Evolutionary conservation across 257 asterid species (phyloP).

Genomic region (Nicotiana attenuata): DNA sequence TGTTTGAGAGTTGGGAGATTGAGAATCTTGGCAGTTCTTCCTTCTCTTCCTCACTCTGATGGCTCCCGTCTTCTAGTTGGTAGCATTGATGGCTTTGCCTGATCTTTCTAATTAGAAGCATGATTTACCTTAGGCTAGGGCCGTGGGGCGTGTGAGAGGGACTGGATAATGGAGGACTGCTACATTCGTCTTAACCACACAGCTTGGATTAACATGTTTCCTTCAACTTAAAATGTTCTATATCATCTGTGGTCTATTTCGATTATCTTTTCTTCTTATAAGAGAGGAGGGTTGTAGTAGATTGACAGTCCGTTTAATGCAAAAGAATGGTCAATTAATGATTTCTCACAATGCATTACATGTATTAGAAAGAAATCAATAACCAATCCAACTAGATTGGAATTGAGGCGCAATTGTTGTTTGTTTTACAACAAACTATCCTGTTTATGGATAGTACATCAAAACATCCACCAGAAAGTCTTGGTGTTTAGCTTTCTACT

Average conservation of each 20-base stretch:
- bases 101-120: constrained; percentile 1
- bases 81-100: background rate
- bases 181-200: background rate
- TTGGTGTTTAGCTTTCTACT: background rate
- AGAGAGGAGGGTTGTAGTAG: background rate
- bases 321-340: background rate
- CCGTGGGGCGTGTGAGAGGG: background rate
- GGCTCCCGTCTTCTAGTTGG: background rate
- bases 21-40: background rate
- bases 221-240: background rate
- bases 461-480: no score
- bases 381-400: background rate
- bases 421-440: background rate
- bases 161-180: background rate
- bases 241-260: background rate
- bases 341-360: background rate
- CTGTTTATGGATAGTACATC: no score
- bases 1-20: background rate
- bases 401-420: background rate
- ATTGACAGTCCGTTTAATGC: background rate
- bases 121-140: background rate
- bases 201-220: background rate
- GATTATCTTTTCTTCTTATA: background rate
- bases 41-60: background rate
- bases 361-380: background rate